Conservation (phyloP, 371 early-diverging fungal genomes). For the Mortierella sp. region DNA sequence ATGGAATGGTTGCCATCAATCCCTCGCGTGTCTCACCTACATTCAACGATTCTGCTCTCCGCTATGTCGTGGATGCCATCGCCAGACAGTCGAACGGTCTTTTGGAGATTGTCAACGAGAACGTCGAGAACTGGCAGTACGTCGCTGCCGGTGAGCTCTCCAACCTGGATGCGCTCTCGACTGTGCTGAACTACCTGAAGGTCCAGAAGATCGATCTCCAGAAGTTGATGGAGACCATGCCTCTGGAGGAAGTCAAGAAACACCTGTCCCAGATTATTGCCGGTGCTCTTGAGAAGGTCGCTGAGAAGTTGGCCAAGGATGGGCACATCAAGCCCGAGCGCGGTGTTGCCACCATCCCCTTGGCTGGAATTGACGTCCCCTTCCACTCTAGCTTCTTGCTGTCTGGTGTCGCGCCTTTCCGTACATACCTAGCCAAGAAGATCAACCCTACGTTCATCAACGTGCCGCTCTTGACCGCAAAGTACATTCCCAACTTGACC, state of each 20-base stretch:
- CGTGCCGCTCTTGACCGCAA: conserved; percentile 78
- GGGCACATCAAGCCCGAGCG: conserved; percentile 81
- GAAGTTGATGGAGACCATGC: conserved; percentile 87
- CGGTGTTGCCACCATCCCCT: conserved; percentile 92
- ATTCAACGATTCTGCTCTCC: conserved; percentile 88
- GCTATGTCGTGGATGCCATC: conserved; percentile 85
- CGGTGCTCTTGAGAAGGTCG: conserved; percentile 79
- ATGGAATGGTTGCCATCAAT: conserved; percentile 96
- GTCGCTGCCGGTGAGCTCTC: conserved; percentile 92
- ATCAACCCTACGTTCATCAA: conserved; percentile 82
- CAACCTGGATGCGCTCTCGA: conserved; percentile 83
- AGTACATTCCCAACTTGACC: conserved; percentile 97
- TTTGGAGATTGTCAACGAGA: conserved; percentile 96
- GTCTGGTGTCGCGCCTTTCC: conserved; percentile 93
- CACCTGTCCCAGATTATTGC: conserved; percentile 84
- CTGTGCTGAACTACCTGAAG: conserved; percentile 86
- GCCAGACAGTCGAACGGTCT: conserved; percentile 81
- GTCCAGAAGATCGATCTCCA: conserved; percentile 83
- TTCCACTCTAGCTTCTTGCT: conserved; percentile 96
- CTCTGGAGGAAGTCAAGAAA: conserved; percentile 88
- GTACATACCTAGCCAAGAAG: conserved; percentile 86
- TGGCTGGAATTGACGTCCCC: conserved; percentile 95
- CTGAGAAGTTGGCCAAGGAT: conserved; percentile 68
- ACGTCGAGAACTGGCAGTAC: conserved; percentile 97
- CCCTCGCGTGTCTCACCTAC: conserved; percentile 90